Base-by-base conservation (phyloP, 495 filamentous ascomycete genomes). In the Viridothelium virens region DNA sequence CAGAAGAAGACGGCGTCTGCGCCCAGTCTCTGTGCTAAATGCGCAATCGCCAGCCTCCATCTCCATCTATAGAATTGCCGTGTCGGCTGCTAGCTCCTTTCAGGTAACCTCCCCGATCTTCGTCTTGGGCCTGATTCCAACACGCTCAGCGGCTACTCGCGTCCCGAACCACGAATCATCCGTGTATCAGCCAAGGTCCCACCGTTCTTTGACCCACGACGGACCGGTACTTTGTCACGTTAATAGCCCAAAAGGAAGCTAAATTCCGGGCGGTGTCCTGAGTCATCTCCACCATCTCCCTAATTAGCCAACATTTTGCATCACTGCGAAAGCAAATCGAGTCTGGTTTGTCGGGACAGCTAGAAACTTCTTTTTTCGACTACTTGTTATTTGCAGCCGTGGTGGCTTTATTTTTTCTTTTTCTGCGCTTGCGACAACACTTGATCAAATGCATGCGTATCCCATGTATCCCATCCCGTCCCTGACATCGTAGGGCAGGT, bases 41-140 rank as follows among this genome's bases (percentile, higher is more conserved):
- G 53, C 31, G 53, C 53, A 11, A 59, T 59, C 10, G 41, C 25
- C 41, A 44, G 14, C 14, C 41, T 7, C 18, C 10, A 31, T 9
- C 53, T 59, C 53, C 53, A 59, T 59, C 53, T 59, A 59, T 59
- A 59, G 53, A 33, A 59, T 25, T 25, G 25, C 53, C 33, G 6
- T 34, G 3, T 59, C 53, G 31, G 53, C 53, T 36, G 53, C 53
- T 53, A 53, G 48, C 48, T 53, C 25, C 12, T 5, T 34, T 59
- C 53, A 31, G 53, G 53, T 6, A 36, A 36, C 31, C 36, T 59
- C 11, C 25, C 25, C 25, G 5, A 59, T 59, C 53, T 18, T 36
- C 53, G 0, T 36, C 53, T 7, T 31, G 3, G 5, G 11, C 53
- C n/a, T 5, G 48, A 25, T 5, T 5, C 53, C 53, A 59, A 59